Base-by-base conservation (phyloP, 78 protist genomes). In the Polysphondylium violaceum region DNA sequence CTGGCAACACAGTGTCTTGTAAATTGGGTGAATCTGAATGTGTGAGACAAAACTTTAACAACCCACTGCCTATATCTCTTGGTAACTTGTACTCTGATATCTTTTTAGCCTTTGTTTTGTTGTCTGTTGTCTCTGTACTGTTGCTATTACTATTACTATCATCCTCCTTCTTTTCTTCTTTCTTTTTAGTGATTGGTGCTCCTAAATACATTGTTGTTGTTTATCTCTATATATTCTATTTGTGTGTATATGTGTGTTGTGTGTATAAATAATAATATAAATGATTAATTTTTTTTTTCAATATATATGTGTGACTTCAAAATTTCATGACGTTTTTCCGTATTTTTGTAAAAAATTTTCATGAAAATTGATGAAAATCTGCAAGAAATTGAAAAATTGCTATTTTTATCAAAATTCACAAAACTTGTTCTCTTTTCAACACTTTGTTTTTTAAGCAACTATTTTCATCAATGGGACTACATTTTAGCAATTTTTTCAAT, bases 11-110 rank as follows among this genome's bases (percentile, higher is more conserved):
- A 23, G 76, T 56, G 11, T 83, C 91, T 69, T 50, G 51, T 19
- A 83, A n/a, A 69, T 83, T 83, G 7, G 91, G 91, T 83, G 91
- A 83, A 69, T 83, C 91, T 38, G 91, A 43, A 69, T 83, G 91
- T 19, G 91, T 83, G 4, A 83, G 33, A 69, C 91, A 83, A 59
- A 83, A 83, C 44, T 83, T 83, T 51, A 83, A 44, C 43, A 83
- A 69, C 17, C 91, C 91, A 40, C 81, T 71, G 1, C 91, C 91
- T 21, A 83, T 83, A 69, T 83, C 91, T 58, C 44, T 83, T 53
- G 91, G 91, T 83, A 83, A 55, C 44, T 56, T 55, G 59, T 69
- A 83, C 41, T 74, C 65, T 55, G 67, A 36, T 17, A 29, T 78
- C 50, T 64, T 78, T 23, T 74, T 69, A 29, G 58, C 29, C 9